A percentile compares a stretch with the other conserved stretches of the same genome.
Evolutionary conservation across 2,329 filamentous ascomycete species (phyloP).

Genomic region (Drechslera avenae): DNA sequence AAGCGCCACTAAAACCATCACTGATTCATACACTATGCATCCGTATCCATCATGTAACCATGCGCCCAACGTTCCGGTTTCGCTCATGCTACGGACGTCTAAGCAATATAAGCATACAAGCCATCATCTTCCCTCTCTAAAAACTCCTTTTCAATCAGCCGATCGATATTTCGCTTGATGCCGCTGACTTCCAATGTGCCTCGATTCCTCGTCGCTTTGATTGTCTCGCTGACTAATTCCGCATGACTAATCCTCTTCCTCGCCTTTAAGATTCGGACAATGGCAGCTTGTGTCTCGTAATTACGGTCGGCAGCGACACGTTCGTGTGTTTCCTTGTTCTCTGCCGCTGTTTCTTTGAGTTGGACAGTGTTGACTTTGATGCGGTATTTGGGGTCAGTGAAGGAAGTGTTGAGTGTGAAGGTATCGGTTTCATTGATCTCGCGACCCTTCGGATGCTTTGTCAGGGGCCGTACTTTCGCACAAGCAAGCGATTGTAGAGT

Average conservation of each 20-base stretch:
- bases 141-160: conserved; percentile 60
- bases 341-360: conserved; percentile 91
- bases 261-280: conserved; percentile 96
- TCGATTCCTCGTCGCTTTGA: conserved; percentile 83
- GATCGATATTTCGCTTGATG: conserved; percentile 98
- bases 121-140: conserved; percentile 47
- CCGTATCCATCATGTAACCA: no score
- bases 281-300: conserved; percentile 95
- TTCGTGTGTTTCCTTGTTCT: conserved; percentile 93
- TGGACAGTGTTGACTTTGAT: conserved; percentile 99
- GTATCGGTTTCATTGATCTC: conserved; percentile 80
- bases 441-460: conserved; percentile 81
- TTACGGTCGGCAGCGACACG: conserved; percentile 86
- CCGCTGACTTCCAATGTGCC: conserved; percentile 84
- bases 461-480: conserved; percentile 81
- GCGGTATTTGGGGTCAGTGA: conserved; percentile 80
- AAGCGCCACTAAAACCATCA: no score
- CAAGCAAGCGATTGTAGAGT: conserved; percentile 96
- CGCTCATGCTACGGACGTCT: conserved; percentile 3
- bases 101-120: conserved; percentile 55
- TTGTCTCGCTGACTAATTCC: conserved; percentile 90
- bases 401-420: conserved; percentile 79
- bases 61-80: neutral
- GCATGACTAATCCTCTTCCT: conserved; percentile 83
- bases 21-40: no score